A percentile compares a stretch with the other conserved stretches of the same genome.
phyloP scores from a whole-genome alignment of 768 basidiomycete species.

The Flagelloscypha sp. region DNA sequence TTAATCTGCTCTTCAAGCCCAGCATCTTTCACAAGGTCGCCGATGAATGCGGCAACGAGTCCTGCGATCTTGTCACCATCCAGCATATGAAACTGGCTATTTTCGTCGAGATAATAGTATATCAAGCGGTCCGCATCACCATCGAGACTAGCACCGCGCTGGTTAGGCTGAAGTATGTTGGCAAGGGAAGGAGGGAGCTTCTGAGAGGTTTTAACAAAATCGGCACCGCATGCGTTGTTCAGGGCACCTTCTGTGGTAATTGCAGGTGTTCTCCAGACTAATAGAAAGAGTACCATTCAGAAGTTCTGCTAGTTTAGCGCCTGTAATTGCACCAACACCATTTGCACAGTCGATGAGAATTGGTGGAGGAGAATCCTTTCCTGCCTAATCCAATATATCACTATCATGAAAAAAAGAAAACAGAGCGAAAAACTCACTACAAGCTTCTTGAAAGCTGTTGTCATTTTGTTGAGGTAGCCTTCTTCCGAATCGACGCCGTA shows the following conservation, averaged over 20 bases:
- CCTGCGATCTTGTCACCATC: constrained; percentile 98
- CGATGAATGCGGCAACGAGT: constrained; percentile 86
- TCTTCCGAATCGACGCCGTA: constrained; percentile 77
- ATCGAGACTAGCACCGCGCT: constrained; percentile 89
- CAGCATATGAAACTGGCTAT: constrained; percentile 76
- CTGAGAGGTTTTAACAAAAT: constrained; percentile 93
- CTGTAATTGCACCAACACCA: constrained; percentile 81
- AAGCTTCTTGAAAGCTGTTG: constrained; percentile 75
- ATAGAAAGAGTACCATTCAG: constrained; percentile 57
- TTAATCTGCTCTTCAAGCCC: constrained; percentile 71
- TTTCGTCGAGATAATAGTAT: constrained; percentile 84
- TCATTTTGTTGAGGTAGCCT: constrained; percentile 80
- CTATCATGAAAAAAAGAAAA: constrained; percentile 2
- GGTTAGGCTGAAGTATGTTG: constrained; percentile 53
- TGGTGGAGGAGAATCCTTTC: constrained; percentile 46
- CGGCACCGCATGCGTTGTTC: constrained; percentile 88
- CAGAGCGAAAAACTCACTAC: constrained; percentile 45
- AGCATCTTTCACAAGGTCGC: constrained; percentile 79
- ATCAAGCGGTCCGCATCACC: constrained; percentile 97
- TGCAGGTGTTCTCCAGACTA: constrained; percentile 59
- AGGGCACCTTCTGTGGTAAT: constrained; percentile 60
- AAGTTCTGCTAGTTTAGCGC: constrained; percentile 48
- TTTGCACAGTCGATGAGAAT: constrained; percentile 97
- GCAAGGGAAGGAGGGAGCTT: constrained; percentile 71
- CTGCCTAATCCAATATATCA: constrained; percentile 33